These are phyloP conservation scores for Gossypium arboreum DNA, from an alignment of 345 rosid species.

Conservation along the genomic window DNA sequence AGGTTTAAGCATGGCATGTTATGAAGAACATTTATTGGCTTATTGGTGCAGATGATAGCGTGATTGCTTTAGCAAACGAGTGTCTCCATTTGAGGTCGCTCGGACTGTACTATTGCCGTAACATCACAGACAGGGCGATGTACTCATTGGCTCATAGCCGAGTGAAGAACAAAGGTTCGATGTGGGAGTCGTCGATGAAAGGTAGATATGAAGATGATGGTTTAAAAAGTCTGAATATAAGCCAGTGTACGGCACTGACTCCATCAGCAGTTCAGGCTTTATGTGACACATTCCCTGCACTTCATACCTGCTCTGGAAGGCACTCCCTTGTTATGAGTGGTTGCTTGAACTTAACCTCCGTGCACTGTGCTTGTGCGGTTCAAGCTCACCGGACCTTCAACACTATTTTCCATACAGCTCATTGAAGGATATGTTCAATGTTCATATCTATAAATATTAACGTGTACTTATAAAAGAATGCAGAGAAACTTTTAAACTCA, in stretches of 20 bases:
- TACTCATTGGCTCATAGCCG: conserved; percentile 73
- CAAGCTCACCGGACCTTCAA: conserved; percentile 54
- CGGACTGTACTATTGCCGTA: conserved; percentile 82
- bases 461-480: neutral
- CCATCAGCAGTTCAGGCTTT: conserved; percentile 93
- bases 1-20: neutral
- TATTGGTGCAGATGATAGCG: conserved; percentile 65
- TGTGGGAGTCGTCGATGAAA: conserved; percentile 59
- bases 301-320: conserved; percentile 92
- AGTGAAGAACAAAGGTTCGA: conserved; percentile 51
- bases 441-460: neutral
- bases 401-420: conserved; percentile 46
- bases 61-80: conserved; percentile 77
- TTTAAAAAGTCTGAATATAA: conserved; percentile 80
- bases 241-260: conserved; percentile 95
- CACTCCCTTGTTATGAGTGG: conserved; percentile 99
- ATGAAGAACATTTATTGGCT: neutral
- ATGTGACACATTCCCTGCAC: conserved; percentile 90
- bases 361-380: conserved; percentile 83
- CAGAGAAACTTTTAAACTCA: neutral
- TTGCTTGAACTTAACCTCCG: conserved; percentile 80
- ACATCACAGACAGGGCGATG: conserved; percentile 85
- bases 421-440: conserved; percentile 26
- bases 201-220: conserved; percentile 64
- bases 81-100: conserved; percentile 76